A percentile compares a stretch with the other conserved stretches of the same genome.
Conservation (phyloP, 2,329 filamentous ascomycete species). For the Penicillium janthinellum region DNA sequence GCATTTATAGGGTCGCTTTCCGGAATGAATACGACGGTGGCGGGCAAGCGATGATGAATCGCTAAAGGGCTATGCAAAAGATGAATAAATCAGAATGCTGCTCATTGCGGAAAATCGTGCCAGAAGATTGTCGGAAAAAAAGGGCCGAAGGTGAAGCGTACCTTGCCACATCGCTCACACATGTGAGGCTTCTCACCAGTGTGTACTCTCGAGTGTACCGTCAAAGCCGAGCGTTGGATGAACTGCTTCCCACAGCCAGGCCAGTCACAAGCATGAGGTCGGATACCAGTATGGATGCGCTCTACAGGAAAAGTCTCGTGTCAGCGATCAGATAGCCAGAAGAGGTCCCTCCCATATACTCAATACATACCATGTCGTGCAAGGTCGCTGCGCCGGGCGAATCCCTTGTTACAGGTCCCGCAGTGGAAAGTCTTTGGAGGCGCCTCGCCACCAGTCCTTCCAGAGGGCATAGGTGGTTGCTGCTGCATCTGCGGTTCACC, state of each 20-base stretch:
- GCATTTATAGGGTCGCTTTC: constrained; percentile 95
- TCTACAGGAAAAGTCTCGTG: constrained; percentile 56
- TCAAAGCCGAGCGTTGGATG: constrained; percentile 93
- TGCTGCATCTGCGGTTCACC: constrained; percentile 50
- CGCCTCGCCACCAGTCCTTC: constrained; percentile 47
- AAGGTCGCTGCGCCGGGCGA: constrained; percentile 90
- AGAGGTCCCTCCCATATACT: too few relatives aligned
- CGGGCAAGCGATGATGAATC: constrained; percentile 92
- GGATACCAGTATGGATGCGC: constrained; percentile 88
- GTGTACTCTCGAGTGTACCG: constrained; percentile 92
- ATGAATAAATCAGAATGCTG: not conserved
- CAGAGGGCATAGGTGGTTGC: constrained; percentile 45
- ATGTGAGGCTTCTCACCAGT: constrained; percentile 98
- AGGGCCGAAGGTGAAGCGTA: constrained; percentile 48
- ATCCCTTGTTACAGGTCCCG: constrained; percentile 85
- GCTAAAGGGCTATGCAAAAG: constrained; percentile 74
- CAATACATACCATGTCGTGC: constrained; percentile 79
- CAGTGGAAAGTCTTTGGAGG: constrained; percentile 81
- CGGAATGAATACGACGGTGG: constrained; percentile 92
- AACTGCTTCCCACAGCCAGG: constrained; percentile 92
- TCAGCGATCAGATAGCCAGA: constrained; percentile 1
- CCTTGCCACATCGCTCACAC: constrained; percentile 96
- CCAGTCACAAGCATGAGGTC: constrained; percentile 90
- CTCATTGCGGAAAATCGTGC: too few relatives aligned
- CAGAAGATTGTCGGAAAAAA: too few relatives aligned